phyloP scores from a whole-genome alignment of 371 early-diverging fungal species.

The Saksenaea oblongispora region DNA sequence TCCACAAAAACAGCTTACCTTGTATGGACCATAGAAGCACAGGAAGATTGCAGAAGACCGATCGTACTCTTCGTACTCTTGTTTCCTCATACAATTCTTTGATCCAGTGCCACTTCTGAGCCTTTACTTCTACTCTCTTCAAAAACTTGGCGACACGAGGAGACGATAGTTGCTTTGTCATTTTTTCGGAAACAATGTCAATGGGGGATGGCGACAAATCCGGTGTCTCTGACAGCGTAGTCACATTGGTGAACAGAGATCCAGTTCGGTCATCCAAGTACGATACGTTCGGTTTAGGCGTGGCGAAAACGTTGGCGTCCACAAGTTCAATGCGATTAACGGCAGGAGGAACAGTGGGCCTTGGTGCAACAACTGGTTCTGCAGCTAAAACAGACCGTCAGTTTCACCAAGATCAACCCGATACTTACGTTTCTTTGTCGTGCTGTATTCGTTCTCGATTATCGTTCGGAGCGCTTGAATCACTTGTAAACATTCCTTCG shows the following conservation, averaged over 20 bases:
- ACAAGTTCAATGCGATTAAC: slow-evolving; percentile 21
- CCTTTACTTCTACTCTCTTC: slow-evolving; percentile 13
- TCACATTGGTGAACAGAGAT: slow-evolving; percentile 13
- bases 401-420: not conserved
- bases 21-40: slow-evolving; percentile 51
- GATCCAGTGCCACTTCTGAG: slow-evolving; percentile 23
- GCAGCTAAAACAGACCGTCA: slow-evolving; percentile 10
- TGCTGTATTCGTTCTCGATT: slow-evolving; percentile 34
- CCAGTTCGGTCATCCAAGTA: slow-evolving; percentile 28
- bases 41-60: slow-evolving; percentile 44
- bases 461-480: slow-evolving; percentile 28
- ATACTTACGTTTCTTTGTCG: slow-evolving; percentile 21
- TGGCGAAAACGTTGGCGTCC: slow-evolving; percentile 20
- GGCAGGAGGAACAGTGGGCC: slow-evolving; percentile 14
- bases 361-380: slow-evolving; percentile 13
- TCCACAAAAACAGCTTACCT: slow-evolving; percentile 33
- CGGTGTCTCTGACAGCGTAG: slow-evolving; percentile 8
- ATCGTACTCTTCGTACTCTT: slow-evolving; percentile 29
- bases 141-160: slow-evolving; percentile 20
- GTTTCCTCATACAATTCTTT: slow-evolving; percentile 35
- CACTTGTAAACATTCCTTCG: slow-evolving; percentile 38
- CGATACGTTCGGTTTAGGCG: slow-evolving; percentile 8
- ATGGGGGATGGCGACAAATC: not conserved
- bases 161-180: slow-evolving; percentile 12
- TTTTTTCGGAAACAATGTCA: slow-evolving; percentile 12